phyloP scores from a whole-genome alignment of 169 alveolate genomes.

The Plasmodium knowlesi region DNA sequence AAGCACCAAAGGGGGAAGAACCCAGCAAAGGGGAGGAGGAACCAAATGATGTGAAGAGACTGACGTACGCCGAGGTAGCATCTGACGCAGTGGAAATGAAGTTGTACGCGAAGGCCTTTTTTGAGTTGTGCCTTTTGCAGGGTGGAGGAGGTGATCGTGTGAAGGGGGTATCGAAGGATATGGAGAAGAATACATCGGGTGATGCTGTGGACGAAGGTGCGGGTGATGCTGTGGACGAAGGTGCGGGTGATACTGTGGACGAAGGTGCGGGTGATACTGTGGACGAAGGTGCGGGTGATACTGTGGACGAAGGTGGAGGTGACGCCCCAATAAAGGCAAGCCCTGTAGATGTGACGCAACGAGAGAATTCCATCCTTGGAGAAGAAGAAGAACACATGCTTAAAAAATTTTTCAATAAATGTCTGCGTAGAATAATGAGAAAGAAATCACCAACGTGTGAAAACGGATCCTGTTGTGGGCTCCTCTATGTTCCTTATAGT shows the following conservation, averaged over 20 bases:
- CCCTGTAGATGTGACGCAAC: not conserved
- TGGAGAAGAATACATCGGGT: too few species aligned
- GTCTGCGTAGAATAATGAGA: conserved; percentile 42
- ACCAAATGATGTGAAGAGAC: not conserved
- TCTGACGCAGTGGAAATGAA: conserved; percentile 70
- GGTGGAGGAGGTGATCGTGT: not conserved
- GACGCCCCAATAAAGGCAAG: not conserved
- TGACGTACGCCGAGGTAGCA: conserved; percentile 41
- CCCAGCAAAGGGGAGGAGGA: not conserved
- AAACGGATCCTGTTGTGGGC: conserved; percentile 82
- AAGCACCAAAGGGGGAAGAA: not conserved
- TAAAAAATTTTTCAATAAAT: conserved; percentile 39
- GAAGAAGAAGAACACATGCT: conserved; percentile 3
- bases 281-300: too few species aligned
- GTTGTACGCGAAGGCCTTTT: conserved; percentile 69
- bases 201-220: too few species aligned
- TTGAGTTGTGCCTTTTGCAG: conserved; percentile 43
- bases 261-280: too few species aligned
- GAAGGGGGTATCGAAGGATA: not conserved
- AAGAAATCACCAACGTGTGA: conserved; percentile 74
- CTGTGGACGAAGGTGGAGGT: too few species aligned
- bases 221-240: too few species aligned
- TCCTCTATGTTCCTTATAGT: conserved; percentile 83
- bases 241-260: too few species aligned
- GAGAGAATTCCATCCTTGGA: not conserved